Base-by-base conservation (phyloP, 2,329 filamentous ascomycete genomes). In the Alternaria brassicae region DNA sequence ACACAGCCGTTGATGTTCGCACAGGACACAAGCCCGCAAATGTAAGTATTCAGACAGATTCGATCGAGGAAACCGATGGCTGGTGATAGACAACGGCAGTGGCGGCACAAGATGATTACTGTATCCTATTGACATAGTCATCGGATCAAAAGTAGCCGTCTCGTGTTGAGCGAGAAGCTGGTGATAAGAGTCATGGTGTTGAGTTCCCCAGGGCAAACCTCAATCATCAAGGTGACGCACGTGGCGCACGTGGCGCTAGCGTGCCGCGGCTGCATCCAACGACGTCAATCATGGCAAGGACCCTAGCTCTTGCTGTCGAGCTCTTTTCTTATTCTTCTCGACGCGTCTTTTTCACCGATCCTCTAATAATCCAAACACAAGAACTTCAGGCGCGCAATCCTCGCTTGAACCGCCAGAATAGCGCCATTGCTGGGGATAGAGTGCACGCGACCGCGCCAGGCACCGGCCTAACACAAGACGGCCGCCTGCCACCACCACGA, bases 221-320 rank as follows among this genome's bases (percentile, higher is more conserved):
- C n/a, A 13, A 30, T 3, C 17, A 32, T 30, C 25, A 27, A 10
- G 42, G 45, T 55, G 51, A 57, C 55, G 61, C 59, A 64, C 61
- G 62, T 55, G 51, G 55, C 55, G 61, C 59, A 64, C 61, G 62
- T 64, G 62, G 62, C 59, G 59, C 50, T 62, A 64, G 62, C 59
- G 53, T 57, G 56, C 41, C 42, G 62, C 49, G 12, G 58, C 56
- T 52, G 56, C 49, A 47, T 49, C 30, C 59, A 58, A 64, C 62
- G 53, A 64, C 62, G 62, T 64, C 62, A 64, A 51, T 36, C 49
- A 28, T 30, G 23, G 15, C 25, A 19, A 51, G 45, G 44, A 49
- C 27, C 52, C 53, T 41, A 17, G 37, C 47, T 52, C 39, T 21
- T 27, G 42, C 32, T 13, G 32, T 6, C 2, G 13, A 34, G 23